phyloP scores from a whole-genome alignment of 2,329 filamentous ascomycete species.

The Metarhizium sp. region DNA sequence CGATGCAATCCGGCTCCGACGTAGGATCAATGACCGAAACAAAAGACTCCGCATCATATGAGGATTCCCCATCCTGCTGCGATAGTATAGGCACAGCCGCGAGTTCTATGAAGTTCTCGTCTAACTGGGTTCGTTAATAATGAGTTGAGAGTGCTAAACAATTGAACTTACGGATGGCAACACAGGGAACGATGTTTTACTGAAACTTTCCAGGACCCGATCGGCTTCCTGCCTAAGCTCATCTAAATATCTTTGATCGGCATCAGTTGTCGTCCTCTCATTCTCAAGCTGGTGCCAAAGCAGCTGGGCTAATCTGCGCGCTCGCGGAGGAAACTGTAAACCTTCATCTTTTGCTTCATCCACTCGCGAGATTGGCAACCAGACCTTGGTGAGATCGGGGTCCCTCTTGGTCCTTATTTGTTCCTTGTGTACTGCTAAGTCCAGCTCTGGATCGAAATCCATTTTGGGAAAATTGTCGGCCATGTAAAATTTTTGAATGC shows the following conservation, averaged over 20 bases:
- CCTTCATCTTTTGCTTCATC: constrained; percentile 6
- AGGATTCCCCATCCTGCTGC: neutral
- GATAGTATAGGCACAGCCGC: neutral
- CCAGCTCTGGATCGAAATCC: neutral
- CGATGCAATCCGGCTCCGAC: neutral
- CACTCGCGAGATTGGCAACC: constrained; percentile 5
- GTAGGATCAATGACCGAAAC: neutral
- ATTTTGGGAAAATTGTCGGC: constrained; percentile 2
- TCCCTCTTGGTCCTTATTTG: constrained; percentile 4
- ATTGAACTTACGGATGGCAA: neutral
- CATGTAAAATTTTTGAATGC: neutral
- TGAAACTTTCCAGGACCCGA: neutral
- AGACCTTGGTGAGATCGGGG: constrained; percentile 4
- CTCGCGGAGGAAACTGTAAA: constrained; percentile 1
- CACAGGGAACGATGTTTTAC: neutral
- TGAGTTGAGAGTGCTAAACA: too few relatives aligned
- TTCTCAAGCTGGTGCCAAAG: constrained; percentile 5
- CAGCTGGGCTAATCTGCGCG: constrained; percentile 1
- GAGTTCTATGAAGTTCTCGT: constrained; percentile 3
- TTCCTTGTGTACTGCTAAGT: neutral
- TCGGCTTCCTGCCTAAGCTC: neutral
- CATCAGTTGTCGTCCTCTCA: neutral
- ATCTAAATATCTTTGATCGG: constrained; percentile 2
- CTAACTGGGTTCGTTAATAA: neutral
- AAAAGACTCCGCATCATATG: neutral